Percentiles rank a stretch among this genome's conserved stretches.
Conservation (phyloP, 306 rosid genomes). For the Rosa lucieae region DNA sequence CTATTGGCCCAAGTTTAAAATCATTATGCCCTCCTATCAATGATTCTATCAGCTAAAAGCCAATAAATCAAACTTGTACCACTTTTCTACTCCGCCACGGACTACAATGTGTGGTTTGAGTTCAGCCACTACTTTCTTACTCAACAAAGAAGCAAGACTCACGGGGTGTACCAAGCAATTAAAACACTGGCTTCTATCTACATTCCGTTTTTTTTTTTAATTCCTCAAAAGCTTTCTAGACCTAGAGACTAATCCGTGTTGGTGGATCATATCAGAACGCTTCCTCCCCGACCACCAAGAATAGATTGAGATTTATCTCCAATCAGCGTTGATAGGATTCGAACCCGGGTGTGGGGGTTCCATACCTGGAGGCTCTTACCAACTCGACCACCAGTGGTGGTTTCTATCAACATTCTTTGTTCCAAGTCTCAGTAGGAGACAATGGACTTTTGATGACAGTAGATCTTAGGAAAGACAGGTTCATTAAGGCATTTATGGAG, state of each 20-base stretch:
- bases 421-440: background rate
- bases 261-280: too few relatives aligned
- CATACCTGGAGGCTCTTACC: too few relatives aligned
- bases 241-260: too few relatives aligned
- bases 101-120: background rate
- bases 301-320: too few relatives aligned
- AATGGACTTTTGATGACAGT: background rate
- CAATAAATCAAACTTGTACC: conserved; percentile 11
- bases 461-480: background rate
- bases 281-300: too few relatives aligned
- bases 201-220: too few relatives aligned
- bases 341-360: too few relatives aligned
- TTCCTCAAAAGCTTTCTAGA: too few relatives aligned
- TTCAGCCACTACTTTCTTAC: conserved; percentile 5
- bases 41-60: conserved; percentile 1
- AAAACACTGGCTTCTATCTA: background rate
- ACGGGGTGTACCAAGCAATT: background rate
- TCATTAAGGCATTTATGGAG: background rate
- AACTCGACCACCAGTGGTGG: background rate
- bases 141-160: conserved; percentile 9
- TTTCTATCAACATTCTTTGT: background rate
- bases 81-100: conserved; percentile 4
- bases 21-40: background rate
- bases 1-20: background rate
- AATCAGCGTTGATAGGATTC: too few relatives aligned